Percentiles rank a stretch among this genome's conserved stretches.
Conservation (phyloP, 805 yeast genomes). For the Suhomyces pyralidae region DNA sequence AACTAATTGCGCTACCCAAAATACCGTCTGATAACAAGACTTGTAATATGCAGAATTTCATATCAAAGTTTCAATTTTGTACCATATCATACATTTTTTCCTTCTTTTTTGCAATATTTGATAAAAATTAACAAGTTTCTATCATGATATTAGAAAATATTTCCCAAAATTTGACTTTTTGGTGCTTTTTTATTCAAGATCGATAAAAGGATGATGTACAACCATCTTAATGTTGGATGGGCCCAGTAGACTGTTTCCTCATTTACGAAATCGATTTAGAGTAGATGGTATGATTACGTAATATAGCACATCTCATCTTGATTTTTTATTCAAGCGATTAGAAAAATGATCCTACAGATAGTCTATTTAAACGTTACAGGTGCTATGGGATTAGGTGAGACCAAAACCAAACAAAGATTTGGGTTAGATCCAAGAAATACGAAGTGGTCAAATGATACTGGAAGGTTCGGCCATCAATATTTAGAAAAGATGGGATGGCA, state of each 20-base stretch:
- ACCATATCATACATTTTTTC: no score
- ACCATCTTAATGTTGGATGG: neutral
- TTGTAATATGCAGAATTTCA: neutral
- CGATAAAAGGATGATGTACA: neutral
- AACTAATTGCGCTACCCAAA: neutral
- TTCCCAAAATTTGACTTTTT: neutral
- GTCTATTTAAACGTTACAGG: neutral
- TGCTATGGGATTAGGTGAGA: constrained; percentile 77
- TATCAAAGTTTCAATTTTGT: no score
- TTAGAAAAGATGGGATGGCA: constrained; percentile 84
- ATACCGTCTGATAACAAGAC: neutral
- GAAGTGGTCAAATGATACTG: constrained; percentile 84
- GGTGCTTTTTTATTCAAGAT: neutral
- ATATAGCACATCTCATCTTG: neutral
- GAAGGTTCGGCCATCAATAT: constrained; percentile 85
- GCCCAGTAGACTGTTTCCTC: neutral
- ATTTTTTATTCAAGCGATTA: constrained; percentile 4
- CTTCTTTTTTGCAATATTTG: neutral
- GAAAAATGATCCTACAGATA: constrained; percentile 1
- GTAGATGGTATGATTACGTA: neutral
- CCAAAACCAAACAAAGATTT: constrained; percentile 75
- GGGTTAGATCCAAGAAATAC: constrained; percentile 94
- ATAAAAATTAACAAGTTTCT: neutral
- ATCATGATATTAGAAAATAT: neutral
- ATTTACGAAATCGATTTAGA: neutral